Evolutionary conservation across 176 grass and related monocot species (phyloP), one percentile per base, ranked within the genome.

Genomic region (Eragrostis curvula): DNA sequence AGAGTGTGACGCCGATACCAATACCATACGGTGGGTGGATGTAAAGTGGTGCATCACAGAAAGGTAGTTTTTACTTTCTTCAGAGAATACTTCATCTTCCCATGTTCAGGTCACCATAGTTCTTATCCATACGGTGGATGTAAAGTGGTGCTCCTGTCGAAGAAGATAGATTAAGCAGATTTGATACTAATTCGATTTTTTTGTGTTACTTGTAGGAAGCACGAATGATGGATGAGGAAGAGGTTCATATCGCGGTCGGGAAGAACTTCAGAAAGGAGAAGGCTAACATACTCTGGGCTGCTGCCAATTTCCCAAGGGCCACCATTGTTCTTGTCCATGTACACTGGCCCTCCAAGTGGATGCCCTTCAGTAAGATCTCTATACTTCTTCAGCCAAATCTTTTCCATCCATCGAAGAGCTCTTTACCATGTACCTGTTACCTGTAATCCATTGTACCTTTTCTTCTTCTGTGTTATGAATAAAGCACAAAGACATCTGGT

Each of bases 311-410:
- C 61, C 79, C 88, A n/a, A 83, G 60, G 61, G 86, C 81, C 46
- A 81, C 82, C 50, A 85, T 91, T 50, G 90, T 88, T 77, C 55
- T 88, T 77, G 41, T 91, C 46, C 83, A 91, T 57, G 90, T 91
- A 42, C 86, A 91, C 46, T 91, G 90, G 82, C 90, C 85, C 69
- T 91, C 90, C 44, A 91, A 85, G 60, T 79, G 86, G 86, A 87
- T 91, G 82, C 90, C 82, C n/a, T 82, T 88, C 82, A 85, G 90
- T 91, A 91, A 88, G 90, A 73, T 88, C 64, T 85, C 45, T 49
- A 63, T 55, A 48, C 41, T 81, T 60, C 17, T 85, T 75, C 57
- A 20, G 44, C 6, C 16, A 41, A 73, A 63, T 25, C 44, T 39
- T 74, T 62, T 20, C 5, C 15, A 71, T 55, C 24, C 17, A 51